phyloP scores from a whole-genome alignment of 176 grass and related monocot genomes.

The Hordeum marinum region DNA sequence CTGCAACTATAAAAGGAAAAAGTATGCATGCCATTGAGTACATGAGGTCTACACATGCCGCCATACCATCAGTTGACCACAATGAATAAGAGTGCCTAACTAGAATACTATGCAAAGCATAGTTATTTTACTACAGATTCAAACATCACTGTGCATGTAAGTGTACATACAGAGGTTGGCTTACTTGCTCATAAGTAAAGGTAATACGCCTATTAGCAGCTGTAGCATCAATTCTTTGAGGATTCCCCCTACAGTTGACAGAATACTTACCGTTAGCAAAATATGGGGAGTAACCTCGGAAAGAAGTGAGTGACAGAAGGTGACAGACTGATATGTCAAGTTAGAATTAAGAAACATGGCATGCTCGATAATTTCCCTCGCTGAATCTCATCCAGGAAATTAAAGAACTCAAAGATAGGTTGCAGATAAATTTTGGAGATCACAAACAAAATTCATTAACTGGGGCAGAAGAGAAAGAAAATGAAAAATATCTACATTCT shows the following conservation, averaged over 20 bases:
- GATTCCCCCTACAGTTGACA: conserved; percentile 66
- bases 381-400: neutral
- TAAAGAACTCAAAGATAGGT: conserved; percentile 6
- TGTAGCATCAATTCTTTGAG: conserved; percentile 90
- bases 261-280: conserved; percentile 13
- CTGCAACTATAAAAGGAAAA: conserved; percentile 1
- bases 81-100: neutral
- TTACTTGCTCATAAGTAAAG: conserved; percentile 96
- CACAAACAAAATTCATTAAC: neutral
- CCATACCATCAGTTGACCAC: neutral
- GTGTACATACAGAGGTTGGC: conserved; percentile 15
- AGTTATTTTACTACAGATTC: neutral
- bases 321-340: neutral
- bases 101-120: conserved; percentile 8
- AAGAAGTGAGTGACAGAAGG: neutral
- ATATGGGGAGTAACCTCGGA: neutral
- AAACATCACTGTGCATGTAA: conserved; percentile 13
- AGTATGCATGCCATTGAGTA: neutral
- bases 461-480: neutral
- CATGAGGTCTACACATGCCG: neutral
- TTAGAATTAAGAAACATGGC: conserved; percentile 12
- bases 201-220: conserved; percentile 83
- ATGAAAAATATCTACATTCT: neutral
- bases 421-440: neutral
- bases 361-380: neutral